These are phyloP conservation scores for Fusarium austroafricanum DNA, from an alignment of 2,329 filamentous ascomycete species.

Conservation along the genomic window DNA sequence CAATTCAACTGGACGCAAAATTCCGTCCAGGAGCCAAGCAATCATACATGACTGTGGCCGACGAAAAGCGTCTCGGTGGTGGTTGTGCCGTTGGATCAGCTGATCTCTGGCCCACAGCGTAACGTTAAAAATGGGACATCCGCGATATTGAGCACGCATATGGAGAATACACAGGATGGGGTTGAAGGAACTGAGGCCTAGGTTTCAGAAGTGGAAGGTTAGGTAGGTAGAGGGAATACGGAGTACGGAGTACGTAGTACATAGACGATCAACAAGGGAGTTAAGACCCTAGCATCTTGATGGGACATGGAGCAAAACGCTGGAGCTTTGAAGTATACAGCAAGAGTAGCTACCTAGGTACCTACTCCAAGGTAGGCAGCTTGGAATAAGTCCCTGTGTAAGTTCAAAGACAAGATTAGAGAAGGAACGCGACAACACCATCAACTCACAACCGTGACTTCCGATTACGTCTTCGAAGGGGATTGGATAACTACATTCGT, in stretches of 20 bases:
- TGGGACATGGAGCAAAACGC: background rate
- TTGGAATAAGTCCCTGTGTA: too few species aligned
- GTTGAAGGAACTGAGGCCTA: slow-evolving; percentile 10
- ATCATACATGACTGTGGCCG: slow-evolving; percentile 17
- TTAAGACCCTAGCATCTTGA: background rate
- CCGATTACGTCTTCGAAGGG: background rate
- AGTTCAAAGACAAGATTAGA: background rate
- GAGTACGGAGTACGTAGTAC: too few species aligned
- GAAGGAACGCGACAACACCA: slow-evolving; percentile 15
- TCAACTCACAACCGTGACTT: background rate
- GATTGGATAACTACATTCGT: background rate
- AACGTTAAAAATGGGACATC: slow-evolving; percentile 13
- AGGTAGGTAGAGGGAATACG: too few species aligned
- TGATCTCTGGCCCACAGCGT: slow-evolving; percentile 17
- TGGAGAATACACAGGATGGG: background rate
- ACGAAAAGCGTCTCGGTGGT: slow-evolving; percentile 12
- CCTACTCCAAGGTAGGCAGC: too few species aligned
- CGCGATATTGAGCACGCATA: slow-evolving; percentile 13
- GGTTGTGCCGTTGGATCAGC: slow-evolving; percentile 20
- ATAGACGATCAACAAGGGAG: slow-evolving; percentile 7
- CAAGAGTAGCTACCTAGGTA: background rate
- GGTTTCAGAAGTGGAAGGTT: slow-evolving; percentile 17
- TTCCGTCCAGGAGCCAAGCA: slow-evolving; percentile 40
- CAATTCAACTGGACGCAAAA: slow-evolving; percentile 46
- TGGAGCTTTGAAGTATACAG: too few species aligned